phyloP scores from a whole-genome alignment of 768 basidiomycete species.

The Leccinum boreale region DNA sequence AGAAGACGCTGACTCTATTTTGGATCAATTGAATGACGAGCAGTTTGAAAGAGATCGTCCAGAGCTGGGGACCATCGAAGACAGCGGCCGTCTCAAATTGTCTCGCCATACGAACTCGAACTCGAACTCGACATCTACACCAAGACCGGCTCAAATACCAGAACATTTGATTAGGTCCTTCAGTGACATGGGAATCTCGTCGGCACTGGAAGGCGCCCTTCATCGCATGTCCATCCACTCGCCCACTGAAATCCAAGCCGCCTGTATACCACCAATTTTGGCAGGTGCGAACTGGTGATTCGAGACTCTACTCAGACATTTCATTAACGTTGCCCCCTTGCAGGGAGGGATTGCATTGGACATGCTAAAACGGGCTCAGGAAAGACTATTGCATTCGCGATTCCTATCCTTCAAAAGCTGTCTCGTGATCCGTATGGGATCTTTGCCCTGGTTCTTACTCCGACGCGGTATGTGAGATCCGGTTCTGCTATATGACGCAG shows the following conservation, averaged over 20 bases:
- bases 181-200: constrained; percentile 55
- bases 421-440: constrained; percentile 91
- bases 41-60: neutral
- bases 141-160: constrained; percentile 3
- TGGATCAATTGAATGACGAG: constrained; percentile 1
- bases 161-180: constrained; percentile 39
- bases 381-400: constrained; percentile 95
- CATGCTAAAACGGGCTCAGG: constrained; percentile 98
- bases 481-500: neutral
- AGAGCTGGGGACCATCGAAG: constrained; percentile 6
- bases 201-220: constrained; percentile 60
- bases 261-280: constrained; percentile 87
- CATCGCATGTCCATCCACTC: constrained; percentile 76
- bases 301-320: neutral
- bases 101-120: constrained; percentile 21
- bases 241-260: constrained; percentile 86
- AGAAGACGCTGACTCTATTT: constrained; percentile 9
- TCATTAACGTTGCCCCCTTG: neutral
- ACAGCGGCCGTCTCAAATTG: constrained; percentile 16
- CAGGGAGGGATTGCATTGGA: constrained; percentile 94
- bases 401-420: constrained; percentile 90
- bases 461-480: constrained; percentile 68
- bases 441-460: constrained; percentile 89
- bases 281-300: constrained; percentile 45
- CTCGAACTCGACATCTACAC: constrained; percentile 9